A percentile compares a stretch with the other conserved stretches of the same genome.
These are phyloP conservation scores for Ajuga chamaepitys DNA, from an alignment of 257 asterid species.

Conservation along the genomic window DNA sequence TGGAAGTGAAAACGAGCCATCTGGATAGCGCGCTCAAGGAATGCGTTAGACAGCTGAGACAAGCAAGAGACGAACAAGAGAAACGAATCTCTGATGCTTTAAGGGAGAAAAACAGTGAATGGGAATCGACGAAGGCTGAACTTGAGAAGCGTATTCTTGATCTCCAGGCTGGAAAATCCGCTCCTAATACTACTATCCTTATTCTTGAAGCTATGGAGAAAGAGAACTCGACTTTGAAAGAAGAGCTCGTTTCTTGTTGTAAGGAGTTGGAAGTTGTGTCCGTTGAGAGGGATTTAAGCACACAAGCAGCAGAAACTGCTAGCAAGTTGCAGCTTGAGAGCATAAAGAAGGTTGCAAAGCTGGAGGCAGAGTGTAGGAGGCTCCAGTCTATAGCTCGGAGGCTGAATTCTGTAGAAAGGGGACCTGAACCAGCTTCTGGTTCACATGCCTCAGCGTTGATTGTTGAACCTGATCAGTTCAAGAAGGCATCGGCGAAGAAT, in stretches of 20 bases:
- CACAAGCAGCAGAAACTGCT: constrained; percentile 58
- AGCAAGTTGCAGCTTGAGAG: constrained; percentile 59
- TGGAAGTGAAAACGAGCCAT: constrained; percentile 62
- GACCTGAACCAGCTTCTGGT: constrained; percentile 24
- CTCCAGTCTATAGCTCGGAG: constrained; percentile 47
- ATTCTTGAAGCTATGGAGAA: constrained; percentile 45
- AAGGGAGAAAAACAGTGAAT: constrained; percentile 29
- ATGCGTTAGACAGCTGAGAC: constrained; percentile 66
- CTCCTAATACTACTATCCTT: constrained; percentile 7
- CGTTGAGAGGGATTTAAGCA: constrained; percentile 59
- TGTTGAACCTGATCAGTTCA: constrained; percentile 43
- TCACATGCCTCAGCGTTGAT: constrained; percentile 33
- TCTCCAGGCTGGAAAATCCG: constrained; percentile 29
- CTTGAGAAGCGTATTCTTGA: constrained; percentile 43
- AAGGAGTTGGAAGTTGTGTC: constrained; percentile 39
- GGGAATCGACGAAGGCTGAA: constrained; percentile 36
- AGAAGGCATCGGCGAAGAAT: constrained; percentile 30
- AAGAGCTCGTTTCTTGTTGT: constrained; percentile 35
- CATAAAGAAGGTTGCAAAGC: constrained; percentile 48
- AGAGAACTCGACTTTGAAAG: constrained; percentile 42
- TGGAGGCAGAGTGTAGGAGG: constrained; percentile 62
- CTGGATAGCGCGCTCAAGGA: constrained; percentile 76
- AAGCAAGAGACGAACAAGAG: constrained; percentile 59
- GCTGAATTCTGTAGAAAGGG: constrained; percentile 26
- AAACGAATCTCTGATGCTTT: constrained; percentile 30